phyloP scores from a whole-genome alignment of 257 asterid genomes.

The Nicotiana otophora region DNA sequence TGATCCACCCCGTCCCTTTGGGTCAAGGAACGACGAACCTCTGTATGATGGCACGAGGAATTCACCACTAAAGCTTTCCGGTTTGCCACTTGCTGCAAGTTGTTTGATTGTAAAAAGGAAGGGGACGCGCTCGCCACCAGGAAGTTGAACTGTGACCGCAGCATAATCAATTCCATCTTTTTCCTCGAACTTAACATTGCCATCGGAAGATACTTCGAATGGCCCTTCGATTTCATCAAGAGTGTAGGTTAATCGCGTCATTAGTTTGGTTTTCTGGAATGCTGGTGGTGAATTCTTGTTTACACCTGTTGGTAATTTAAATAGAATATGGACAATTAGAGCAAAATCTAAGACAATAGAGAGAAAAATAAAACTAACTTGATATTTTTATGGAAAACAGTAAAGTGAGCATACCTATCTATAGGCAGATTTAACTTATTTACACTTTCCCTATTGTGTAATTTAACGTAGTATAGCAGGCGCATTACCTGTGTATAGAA shows the following conservation, averaged over 20 bases:
- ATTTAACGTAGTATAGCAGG: too few species aligned
- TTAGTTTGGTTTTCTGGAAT: slow-evolving; percentile 91
- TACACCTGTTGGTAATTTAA: not conserved
- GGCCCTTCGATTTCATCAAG: slow-evolving; percentile 95
- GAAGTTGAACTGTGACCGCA: slow-evolving; percentile 92
- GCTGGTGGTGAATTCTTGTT: slow-evolving; percentile 69
- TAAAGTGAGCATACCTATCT: too few species aligned
- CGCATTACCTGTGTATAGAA: too few species aligned
- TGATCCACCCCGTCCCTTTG: slow-evolving; percentile 94
- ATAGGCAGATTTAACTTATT: too few species aligned
- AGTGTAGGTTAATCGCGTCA: slow-evolving; percentile 96
- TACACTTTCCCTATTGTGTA: too few species aligned
- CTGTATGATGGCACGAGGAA: slow-evolving; percentile 91
- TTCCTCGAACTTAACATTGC: slow-evolving; percentile 74
- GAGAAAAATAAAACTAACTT: too few species aligned
- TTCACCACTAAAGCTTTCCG: slow-evolving; percentile 56
- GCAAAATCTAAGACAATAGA: too few species aligned
- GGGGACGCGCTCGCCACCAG: slow-evolving; percentile 95
- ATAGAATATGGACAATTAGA: too few species aligned
- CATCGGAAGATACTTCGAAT: slow-evolving; percentile 66
- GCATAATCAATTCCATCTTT: slow-evolving; percentile 96
- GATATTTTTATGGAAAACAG: too few species aligned
- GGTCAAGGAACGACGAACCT: slow-evolving; percentile 96
- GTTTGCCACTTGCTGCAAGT: slow-evolving; percentile 79
- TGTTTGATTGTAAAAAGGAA: slow-evolving; percentile 85